Evolutionary conservation across 352 stramenopile species (phyloP).

Genomic region (Pythium angustatum): DNA sequence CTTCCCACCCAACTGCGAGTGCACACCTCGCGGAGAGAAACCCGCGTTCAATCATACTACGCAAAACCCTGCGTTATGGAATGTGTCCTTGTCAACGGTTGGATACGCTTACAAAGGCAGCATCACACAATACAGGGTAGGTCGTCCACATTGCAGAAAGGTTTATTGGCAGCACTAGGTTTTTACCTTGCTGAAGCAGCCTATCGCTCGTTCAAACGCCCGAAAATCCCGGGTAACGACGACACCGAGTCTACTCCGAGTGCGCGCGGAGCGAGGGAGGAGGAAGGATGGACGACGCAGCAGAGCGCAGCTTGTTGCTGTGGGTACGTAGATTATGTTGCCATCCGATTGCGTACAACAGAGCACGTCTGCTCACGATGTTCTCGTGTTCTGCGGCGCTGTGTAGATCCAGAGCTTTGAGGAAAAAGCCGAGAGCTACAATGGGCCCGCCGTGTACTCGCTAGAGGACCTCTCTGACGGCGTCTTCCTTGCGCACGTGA

Average conservation of each 20-base stretch:
- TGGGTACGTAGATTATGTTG: constrained; percentile 44
- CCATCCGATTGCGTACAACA: no score
- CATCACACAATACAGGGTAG: background rate
- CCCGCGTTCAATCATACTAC: background rate
- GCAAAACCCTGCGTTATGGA: no score
- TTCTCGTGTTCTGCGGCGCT: background rate
- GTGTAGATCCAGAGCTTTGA: constrained; percentile 75
- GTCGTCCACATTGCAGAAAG: background rate
- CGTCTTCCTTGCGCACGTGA: constrained; percentile 81
- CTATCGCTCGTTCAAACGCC: constrained; percentile 13
- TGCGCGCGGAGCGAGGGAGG: background rate
- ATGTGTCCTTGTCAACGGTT: no score
- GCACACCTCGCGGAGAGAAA: background rate
- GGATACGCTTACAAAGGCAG: no score
- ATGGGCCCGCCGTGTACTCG: constrained; percentile 33
- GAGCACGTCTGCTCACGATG: background rate
- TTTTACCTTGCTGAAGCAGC: constrained; percentile 5
- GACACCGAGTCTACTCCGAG: background rate
- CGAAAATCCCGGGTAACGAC: constrained; percentile 1
- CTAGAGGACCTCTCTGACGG: constrained; percentile 73
- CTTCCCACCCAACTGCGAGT: background rate
- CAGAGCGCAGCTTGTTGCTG: constrained; percentile 72
- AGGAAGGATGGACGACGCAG: constrained; percentile 60
- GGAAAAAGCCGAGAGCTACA: constrained; percentile 48
- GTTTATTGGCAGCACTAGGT: background rate